These are phyloP conservation scores for Leccinum variicolor DNA, from an alignment of 768 basidiomycete species.

Conservation along the genomic window DNA sequence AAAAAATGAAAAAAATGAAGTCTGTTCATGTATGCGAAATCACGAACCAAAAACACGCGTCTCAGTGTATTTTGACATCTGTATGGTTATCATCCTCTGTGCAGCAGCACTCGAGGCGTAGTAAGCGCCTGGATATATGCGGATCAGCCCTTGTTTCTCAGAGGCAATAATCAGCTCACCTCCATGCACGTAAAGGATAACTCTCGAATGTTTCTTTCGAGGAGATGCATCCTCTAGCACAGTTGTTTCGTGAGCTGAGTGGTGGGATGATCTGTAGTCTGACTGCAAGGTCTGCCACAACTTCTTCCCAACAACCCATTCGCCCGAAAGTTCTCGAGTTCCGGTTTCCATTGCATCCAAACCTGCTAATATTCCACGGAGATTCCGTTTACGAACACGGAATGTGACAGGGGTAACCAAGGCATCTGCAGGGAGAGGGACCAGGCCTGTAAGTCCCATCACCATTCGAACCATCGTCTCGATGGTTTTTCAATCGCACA, in stretches of 20 bases:
- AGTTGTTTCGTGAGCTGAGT: slow-evolving; percentile 19
- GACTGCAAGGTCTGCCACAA: slow-evolving; percentile 85
- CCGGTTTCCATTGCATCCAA: slow-evolving; percentile 78
- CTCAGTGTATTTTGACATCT: slow-evolving; percentile 83
- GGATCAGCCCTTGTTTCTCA: slow-evolving; percentile 3
- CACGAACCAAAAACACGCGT: slow-evolving; percentile 79
- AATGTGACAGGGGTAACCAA: slow-evolving; percentile 95
- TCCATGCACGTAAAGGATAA: slow-evolving; percentile 93
- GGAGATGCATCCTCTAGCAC: slow-evolving; percentile 10
- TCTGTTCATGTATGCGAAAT: background rate
- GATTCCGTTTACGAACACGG: slow-evolving; percentile 62
- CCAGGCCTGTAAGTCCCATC: slow-evolving; percentile 76
- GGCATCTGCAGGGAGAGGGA: slow-evolving; percentile 88
- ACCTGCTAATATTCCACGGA: slow-evolving; percentile 77
- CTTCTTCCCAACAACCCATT: slow-evolving; percentile 95
- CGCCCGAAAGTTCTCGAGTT: slow-evolving; percentile 77
- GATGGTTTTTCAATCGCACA: background rate
- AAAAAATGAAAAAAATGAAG: background rate
- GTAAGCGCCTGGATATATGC: slow-evolving; percentile 66
- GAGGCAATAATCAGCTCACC: slow-evolving; percentile 45
- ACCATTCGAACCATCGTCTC: slow-evolving; percentile 53
- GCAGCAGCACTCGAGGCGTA: slow-evolving; percentile 89
- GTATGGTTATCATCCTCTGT: slow-evolving; percentile 87
- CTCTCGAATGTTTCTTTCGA: slow-evolving; percentile 59
- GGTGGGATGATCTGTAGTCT: slow-evolving; percentile 64